These are phyloP conservation scores for Sporothrix protearum DNA, from an alignment of 2,329 filamentous ascomycete species.

Conservation along the genomic window DNA sequence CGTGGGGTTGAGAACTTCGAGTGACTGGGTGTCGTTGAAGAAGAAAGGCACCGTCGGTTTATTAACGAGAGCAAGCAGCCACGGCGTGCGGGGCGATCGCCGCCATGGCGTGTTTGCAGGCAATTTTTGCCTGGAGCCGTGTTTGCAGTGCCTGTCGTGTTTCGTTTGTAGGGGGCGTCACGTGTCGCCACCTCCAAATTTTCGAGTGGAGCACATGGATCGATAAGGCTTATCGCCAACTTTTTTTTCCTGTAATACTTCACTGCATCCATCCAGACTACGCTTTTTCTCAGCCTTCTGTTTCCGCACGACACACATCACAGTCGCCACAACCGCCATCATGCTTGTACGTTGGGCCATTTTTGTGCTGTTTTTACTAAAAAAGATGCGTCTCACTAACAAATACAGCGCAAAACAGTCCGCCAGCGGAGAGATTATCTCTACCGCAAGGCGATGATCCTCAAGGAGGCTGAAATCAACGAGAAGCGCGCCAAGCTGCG, in stretches of 20 bases:
- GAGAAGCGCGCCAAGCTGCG: constrained; percentile 87
- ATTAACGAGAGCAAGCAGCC: constrained; percentile 4
- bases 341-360: constrained; percentile 27
- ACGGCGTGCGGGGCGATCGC: constrained; percentile 23
- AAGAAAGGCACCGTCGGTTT: neutral
- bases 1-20: constrained; percentile 4
- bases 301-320: neutral
- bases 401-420: constrained; percentile 61
- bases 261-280: neutral
- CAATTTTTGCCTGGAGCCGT: constrained; percentile 12
- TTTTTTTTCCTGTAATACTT: constrained; percentile 17
- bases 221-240: constrained; percentile 24
- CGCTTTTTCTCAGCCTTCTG: neutral
- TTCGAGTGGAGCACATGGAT: neutral
- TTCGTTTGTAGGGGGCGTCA: neutral
- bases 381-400: neutral
- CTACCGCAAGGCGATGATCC: constrained; percentile 80
- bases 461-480: constrained; percentile 87
- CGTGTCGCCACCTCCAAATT: constrained; percentile 9
- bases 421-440: constrained; percentile 82
- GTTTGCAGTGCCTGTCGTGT: neutral
- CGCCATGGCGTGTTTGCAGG: neutral
- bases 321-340: neutral
- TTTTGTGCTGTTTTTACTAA: too few species aligned
- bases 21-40: neutral